Evolutionary conservation across 768 basidiomycete species (phyloP), one percentile per base, ranked within the genome.

Genomic region (Amanita rubescens): DNA sequence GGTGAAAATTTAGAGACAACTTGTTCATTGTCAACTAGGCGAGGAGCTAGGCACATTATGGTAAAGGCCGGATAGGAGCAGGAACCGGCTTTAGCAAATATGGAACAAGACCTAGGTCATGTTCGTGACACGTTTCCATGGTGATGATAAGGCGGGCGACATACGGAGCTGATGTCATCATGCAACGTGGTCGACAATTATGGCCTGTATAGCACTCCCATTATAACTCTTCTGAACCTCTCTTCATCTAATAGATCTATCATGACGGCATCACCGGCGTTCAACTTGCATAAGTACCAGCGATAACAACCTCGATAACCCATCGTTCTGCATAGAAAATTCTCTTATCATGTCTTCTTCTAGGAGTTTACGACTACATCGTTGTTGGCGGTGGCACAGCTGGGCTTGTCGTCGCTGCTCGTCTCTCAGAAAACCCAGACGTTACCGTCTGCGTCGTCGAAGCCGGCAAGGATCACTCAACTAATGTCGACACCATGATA

Each of bases 301-400:
- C 43, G 10, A 44, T 15, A 44, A 25, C 14, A 24, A 17, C 37
- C 8, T 17, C 15, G 14, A 39, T 17, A 6, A 17, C 17, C n/a
- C 38, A 39, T n/a, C 38, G 38, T 39, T 39, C 38, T 17, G 3
- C 38, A 17, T 39, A 17, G 38, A n/a, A 8, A 25, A 32, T 17
- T 46, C 48, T 35, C 48, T 14, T 35, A 49, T 35, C 48, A 49
- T 49, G 48, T 49, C 48, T 49, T 49, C 47, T 60, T 8, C 48
- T n/a, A n/a, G n/a, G n/a, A 15, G 48, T 74, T 0, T 84, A 78
- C 60, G 82, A 83, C 68, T 82, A 77, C 61, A 71, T 84, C 64
- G 65, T 70, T 27, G 62, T 62, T 20, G 68, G 67, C 27, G 70
- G 68, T 47, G 69, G 69, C 0, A 55, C 68, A 49, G 68, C 66